Evolutionary conservation across 495 filamentous ascomycete genomes (phyloP).

Genomic region (Penicillium canescens): DNA sequence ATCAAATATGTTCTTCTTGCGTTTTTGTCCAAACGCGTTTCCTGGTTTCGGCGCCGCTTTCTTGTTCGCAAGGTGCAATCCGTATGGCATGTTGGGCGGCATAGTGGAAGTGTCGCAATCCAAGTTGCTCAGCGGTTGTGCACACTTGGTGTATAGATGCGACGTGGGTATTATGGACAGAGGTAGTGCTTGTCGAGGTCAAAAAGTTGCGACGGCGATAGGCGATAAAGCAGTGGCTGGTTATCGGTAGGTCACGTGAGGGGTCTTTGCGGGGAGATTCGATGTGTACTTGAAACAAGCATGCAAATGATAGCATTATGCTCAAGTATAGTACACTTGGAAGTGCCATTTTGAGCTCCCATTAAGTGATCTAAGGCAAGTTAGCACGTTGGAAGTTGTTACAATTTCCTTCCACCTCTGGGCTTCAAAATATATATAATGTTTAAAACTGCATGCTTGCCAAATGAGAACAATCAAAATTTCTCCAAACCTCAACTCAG

Average conservation of each 20-base stretch:
- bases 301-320: no score
- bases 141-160: not conserved
- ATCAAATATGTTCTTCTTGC: conserved; percentile 53
- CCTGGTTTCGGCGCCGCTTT: conserved; percentile 23
- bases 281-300: not conserved
- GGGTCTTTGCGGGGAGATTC: conserved; percentile 13
- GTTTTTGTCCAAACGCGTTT: conserved; percentile 39
- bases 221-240: conserved; percentile 20
- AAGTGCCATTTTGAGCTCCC: no score
- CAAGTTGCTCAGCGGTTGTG: not conserved
- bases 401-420: no score
- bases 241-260: conserved; percentile 23
- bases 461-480: no score
- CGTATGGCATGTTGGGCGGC: conserved; percentile 52
- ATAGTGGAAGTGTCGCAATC: conserved; percentile 11
- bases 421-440: no score
- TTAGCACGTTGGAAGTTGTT: no score
- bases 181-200: conserved; percentile 10
- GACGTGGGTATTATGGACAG: not conserved
- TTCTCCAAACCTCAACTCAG: no score
- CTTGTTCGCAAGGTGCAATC: conserved; percentile 59
- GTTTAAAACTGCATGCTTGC: no score
- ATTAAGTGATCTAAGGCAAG: no score
- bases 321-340: no score
- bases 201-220: conserved; percentile 18